Conservation (phyloP, 768 basidiomycete species). For the Amanita pseudoporphyria region DNA sequence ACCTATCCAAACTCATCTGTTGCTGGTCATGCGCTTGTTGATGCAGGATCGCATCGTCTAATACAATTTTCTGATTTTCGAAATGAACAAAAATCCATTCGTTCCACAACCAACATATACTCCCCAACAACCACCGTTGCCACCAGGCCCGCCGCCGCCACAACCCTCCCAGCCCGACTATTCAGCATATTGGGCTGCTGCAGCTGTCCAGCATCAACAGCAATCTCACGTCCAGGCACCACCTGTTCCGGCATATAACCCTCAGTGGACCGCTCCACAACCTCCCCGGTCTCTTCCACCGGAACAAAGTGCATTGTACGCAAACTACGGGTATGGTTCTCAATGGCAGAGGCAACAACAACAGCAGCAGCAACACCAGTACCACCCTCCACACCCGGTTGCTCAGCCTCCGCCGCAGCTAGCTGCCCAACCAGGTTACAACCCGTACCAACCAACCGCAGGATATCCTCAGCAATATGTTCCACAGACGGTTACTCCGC, state of each 20-base stretch:
- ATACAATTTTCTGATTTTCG: background rate
- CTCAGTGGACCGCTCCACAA: slow-evolving; percentile 60
- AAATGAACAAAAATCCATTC: slow-evolving; percentile 84
- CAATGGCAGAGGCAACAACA: slow-evolving; percentile 66
- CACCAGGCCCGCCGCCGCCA: slow-evolving; percentile 70
- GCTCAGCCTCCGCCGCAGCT: slow-evolving; percentile 46
- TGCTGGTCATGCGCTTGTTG: background rate
- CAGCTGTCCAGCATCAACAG: slow-evolving; percentile 36
- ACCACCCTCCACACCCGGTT: slow-evolving; percentile 43
- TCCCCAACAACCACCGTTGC: slow-evolving; percentile 66
- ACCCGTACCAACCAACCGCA: slow-evolving; percentile 64
- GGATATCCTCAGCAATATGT: slow-evolving; percentile 60
- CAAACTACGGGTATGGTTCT: slow-evolving; percentile 85
- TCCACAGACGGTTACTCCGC: slow-evolving; percentile 47
- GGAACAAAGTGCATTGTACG: slow-evolving; percentile 79
- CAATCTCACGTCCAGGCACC: slow-evolving; percentile 45
- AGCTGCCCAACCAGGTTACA: slow-evolving; percentile 54
- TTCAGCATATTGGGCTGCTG: slow-evolving; percentile 66
- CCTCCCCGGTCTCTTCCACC: slow-evolving; percentile 52
- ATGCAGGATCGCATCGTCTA: background rate
- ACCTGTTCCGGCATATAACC: slow-evolving; percentile 40
- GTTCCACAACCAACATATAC: slow-evolving; percentile 59
- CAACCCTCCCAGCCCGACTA: slow-evolving; percentile 65
- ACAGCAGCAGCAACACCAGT: slow-evolving; percentile 48
- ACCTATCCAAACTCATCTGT: background rate